Conservation (phyloP, 345 rosid species). For the Lagerstroemia speciosa region DNA sequence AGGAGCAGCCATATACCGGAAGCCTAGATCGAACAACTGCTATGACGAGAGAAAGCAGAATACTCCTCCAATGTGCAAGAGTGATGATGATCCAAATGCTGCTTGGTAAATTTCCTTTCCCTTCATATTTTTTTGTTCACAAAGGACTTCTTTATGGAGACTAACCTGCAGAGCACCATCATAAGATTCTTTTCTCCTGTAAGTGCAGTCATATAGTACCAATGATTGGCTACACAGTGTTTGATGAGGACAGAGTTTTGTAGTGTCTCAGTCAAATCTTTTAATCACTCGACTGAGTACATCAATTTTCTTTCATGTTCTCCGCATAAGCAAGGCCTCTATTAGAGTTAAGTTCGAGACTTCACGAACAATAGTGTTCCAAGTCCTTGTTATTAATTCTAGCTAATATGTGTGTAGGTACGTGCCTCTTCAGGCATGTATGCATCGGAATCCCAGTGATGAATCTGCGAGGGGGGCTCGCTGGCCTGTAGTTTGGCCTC, state of each 20-base stretch:
- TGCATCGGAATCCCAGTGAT: constrained; percentile 52
- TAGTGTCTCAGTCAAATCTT: too few species aligned
- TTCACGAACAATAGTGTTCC: neutral
- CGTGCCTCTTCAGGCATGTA: constrained; percentile 75
- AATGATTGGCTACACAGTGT: too few species aligned
- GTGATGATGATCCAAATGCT: constrained; percentile 74
- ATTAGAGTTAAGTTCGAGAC: neutral
- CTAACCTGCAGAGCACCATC: neutral
- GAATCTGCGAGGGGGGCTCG: constrained; percentile 44
- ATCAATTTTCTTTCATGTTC: neutral
- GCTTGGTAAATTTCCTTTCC: constrained; percentile 46
- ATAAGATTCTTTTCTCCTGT: neutral
- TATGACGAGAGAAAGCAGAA: constrained; percentile 57
- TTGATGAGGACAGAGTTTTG: too few species aligned
- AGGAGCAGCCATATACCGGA: constrained; percentile 72
- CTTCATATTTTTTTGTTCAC: neutral
- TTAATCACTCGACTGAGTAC: neutral
- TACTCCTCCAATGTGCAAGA: constrained; percentile 65
- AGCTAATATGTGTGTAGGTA: constrained; percentile 37
- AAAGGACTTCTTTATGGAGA: neutral
- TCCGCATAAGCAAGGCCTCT: neutral
- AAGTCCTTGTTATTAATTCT: neutral
- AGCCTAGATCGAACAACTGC: constrained; percentile 69
- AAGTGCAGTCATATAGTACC: neutral
- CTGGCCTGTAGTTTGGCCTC: constrained; percentile 85